phyloP scores from a whole-genome alignment of 768 basidiomycete species.

The Boletus fagicola region DNA sequence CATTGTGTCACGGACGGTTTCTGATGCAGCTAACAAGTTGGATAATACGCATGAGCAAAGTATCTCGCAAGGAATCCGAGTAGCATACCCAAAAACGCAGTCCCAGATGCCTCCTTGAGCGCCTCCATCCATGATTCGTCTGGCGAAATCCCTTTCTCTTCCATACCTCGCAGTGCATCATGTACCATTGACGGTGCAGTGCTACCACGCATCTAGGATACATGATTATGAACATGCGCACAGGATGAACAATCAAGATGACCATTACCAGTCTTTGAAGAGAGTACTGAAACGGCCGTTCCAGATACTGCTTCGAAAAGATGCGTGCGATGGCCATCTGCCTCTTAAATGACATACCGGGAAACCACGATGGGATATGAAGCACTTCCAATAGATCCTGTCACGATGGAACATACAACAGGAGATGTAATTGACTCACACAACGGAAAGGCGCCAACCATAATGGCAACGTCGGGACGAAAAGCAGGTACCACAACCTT shows the following conservation, averaged over 20 bases:
- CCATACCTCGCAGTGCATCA: not conserved
- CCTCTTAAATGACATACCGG: not conserved
- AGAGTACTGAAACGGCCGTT: not conserved
- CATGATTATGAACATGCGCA: not conserved
- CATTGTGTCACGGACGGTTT: not conserved
- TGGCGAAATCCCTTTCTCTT: not conserved
- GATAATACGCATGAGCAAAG: not conserved
- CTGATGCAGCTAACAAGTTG: slow-evolving; percentile 1
- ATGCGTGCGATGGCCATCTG: not conserved
- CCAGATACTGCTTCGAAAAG: not conserved
- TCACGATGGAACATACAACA: not conserved
- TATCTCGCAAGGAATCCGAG: not conserved
- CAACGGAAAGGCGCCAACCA: not conserved
- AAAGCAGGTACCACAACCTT: not conserved
- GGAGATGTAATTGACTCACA: not conserved
- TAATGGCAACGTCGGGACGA: not conserved
- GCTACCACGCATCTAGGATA: not conserved
- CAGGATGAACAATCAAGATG: not conserved
- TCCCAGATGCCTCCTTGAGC: not conserved
- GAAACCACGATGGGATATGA: not conserved
- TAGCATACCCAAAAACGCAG: not conserved
- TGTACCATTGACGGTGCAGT: not conserved
- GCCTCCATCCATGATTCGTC: not conserved
- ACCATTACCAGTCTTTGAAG: not conserved
- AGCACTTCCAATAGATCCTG: not conserved